These are phyloP conservation scores for Arachis hypogaea DNA, from an alignment of 306 rosid species.

Conservation along the genomic window DNA sequence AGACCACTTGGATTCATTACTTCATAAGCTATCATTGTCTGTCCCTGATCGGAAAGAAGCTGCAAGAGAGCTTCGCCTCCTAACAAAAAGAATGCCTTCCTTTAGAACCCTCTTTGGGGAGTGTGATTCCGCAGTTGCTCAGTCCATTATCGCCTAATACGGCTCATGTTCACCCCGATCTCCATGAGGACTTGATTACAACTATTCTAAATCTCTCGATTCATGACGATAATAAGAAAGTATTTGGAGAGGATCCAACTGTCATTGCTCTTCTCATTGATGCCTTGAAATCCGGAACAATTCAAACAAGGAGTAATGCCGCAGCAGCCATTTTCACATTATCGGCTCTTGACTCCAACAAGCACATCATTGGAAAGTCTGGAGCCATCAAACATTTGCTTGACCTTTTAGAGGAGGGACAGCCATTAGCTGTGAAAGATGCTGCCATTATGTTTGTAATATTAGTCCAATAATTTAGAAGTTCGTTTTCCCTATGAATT, in stretches of 20 bases:
- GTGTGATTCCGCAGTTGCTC: constrained; percentile 55
- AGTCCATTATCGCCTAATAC: constrained; percentile 48
- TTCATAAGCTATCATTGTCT: constrained; percentile 56
- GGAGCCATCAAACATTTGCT: constrained; percentile 65
- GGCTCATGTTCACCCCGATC: constrained; percentile 56
- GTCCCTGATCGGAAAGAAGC: constrained; percentile 66
- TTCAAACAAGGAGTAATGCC: constrained; percentile 72
- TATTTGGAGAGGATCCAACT: constrained; percentile 55
- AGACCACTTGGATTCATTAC: constrained; percentile 49
- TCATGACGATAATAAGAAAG: constrained; percentile 67
- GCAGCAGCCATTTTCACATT: constrained; percentile 81
- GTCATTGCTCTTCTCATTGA: constrained; percentile 62
- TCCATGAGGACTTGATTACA: constrained; percentile 78
- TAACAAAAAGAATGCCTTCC: constrained; percentile 54
- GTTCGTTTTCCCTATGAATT: too few relatives aligned
- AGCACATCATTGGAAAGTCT: constrained; percentile 56
- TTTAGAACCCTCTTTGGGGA: constrained; percentile 56
- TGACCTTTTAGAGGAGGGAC: constrained; percentile 63
- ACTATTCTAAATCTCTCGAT: constrained; percentile 72
- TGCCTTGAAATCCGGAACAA: constrained; percentile 63
- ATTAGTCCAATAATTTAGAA: too few relatives aligned
- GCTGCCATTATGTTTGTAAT: constrained; percentile 38
- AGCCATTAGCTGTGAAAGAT: constrained; percentile 63
- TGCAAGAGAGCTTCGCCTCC: constrained; percentile 69
- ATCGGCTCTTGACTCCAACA: constrained; percentile 63